Evolutionary conservation across 768 basidiomycete species (phyloP).

Genomic region (Calvatia gigantea): DNA sequence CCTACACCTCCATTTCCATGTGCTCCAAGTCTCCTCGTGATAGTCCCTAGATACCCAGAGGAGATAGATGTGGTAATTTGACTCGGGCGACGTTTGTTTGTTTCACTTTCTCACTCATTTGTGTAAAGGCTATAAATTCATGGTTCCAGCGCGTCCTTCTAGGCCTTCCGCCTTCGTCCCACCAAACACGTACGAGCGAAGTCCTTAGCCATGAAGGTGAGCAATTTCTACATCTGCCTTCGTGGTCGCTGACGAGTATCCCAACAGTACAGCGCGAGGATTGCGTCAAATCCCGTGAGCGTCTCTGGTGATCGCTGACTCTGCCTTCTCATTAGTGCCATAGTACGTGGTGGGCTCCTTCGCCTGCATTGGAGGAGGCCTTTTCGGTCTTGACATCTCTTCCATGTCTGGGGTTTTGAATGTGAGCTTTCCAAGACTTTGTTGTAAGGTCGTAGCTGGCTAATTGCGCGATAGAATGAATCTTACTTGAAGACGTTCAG

Average conservation of each 20-base stretch:
- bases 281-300: conserved; percentile 29
- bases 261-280: conserved; percentile 25
- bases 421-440: conserved; percentile 19
- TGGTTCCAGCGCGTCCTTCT: not conserved
- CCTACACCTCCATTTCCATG: not conserved
- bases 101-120: conserved; percentile 3
- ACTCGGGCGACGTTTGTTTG: not conserved
- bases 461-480: conserved; percentile 27
- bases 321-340: not conserved
- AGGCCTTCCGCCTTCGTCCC: conserved; percentile 6
- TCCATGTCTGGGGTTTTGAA: conserved; percentile 77
- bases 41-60: not conserved
- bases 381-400: conserved; percentile 80
- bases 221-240: not conserved
- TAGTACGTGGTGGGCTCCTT: conserved; percentile 78
- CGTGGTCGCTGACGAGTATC: not conserved
- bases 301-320: not conserved
- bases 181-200: not conserved
- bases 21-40: conserved; percentile 7
- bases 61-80: conserved; percentile 5
- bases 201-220: conserved; percentile 13
- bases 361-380: conserved; percentile 77
- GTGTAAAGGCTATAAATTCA: conserved; percentile 6
- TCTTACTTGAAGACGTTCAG: conserved; percentile 34
- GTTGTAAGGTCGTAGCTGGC: not conserved